These are phyloP conservation scores for Aspergillus viridinutans DNA, from an alignment of 2,329 filamentous ascomycete genomes.

Conservation along the genomic window DNA sequence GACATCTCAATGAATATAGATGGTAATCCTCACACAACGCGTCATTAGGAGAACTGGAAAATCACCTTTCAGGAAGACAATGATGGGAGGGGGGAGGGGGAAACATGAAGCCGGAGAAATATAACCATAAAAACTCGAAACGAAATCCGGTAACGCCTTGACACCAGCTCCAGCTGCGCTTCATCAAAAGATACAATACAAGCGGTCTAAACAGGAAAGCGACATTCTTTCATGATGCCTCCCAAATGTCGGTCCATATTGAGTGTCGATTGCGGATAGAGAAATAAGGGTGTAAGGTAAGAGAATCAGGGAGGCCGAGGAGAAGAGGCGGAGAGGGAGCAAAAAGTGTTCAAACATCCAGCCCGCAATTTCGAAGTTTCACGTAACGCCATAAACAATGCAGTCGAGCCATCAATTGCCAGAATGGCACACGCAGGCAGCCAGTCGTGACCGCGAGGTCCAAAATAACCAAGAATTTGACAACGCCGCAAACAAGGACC, in stretches of 20 bases:
- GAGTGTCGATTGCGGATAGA: neutral
- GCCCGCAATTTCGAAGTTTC: conserved; percentile 27
- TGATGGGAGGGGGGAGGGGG: neutral
- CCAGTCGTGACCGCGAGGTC: neutral
- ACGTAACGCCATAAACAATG: conserved; percentile 32
- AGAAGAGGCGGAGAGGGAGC: conserved; percentile 5
- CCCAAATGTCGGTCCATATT: conserved; percentile 1
- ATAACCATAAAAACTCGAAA: conserved; percentile 13
- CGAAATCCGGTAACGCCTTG: conserved; percentile 13
- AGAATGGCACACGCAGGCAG: neutral
- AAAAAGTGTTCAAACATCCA: conserved; percentile 28
- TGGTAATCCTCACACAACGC: conserved; percentile 12
- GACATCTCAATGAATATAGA: conserved; percentile 15
- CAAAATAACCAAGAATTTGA: neutral
- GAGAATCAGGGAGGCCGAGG: neutral
- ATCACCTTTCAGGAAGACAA: conserved; percentile 15
- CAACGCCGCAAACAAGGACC: neutral
- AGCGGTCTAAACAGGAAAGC: conserved; percentile 19
- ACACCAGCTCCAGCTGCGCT: conserved; percentile 12
- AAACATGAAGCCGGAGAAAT: conserved; percentile 13
- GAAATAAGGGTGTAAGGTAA: neutral
- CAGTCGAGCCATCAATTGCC: conserved; percentile 16
- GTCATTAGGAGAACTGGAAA: conserved; percentile 11
- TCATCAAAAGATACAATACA: conserved; percentile 20
- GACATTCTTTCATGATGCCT: conserved; percentile 12